These are phyloP conservation scores for Phytophthora europaea DNA, from an alignment of 352 stramenopile species.

Conservation along the genomic window DNA sequence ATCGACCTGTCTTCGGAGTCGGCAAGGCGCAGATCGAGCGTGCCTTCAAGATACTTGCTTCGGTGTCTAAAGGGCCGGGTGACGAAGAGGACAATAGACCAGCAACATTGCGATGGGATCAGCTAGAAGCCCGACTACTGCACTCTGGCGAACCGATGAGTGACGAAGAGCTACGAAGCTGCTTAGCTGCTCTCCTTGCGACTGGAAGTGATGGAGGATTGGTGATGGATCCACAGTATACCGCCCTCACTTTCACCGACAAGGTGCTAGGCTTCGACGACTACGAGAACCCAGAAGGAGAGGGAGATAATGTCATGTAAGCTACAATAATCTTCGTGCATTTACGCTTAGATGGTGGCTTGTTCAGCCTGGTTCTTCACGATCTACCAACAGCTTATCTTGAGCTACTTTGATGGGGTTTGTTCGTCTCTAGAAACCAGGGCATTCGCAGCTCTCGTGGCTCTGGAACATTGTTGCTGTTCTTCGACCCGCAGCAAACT, in stretches of 20 bases:
- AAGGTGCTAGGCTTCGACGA: slow-evolving; percentile 93
- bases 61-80: not conserved
- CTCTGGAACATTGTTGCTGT: slow-evolving; percentile 6
- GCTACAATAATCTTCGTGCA: not conserved
- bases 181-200: slow-evolving; percentile 74
- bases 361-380: slow-evolving; percentile 32
- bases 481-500: slow-evolving; percentile 10
- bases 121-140: slow-evolving; percentile 71
- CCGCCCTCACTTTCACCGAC: slow-evolving; percentile 77
- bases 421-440: slow-evolving; percentile 12
- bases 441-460: slow-evolving; percentile 9
- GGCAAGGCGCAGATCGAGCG: slow-evolving; percentile 82
- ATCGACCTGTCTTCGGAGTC: slow-evolving; percentile 91
- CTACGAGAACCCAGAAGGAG: slow-evolving; percentile 54
- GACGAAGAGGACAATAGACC: slow-evolving; percentile 17
- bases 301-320: slow-evolving; percentile 3
- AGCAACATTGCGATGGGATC: slow-evolving; percentile 64
- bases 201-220: slow-evolving; percentile 41
- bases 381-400: slow-evolving; percentile 31
- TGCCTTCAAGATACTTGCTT: slow-evolving; percentile 71
- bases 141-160: slow-evolving; percentile 84
- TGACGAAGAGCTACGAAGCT: slow-evolving; percentile 85
- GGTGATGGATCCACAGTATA: slow-evolving; percentile 63
- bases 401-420: slow-evolving; percentile 3
- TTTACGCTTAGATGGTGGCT: slow-evolving; percentile 26